Evolutionary conservation across 2,329 filamentous ascomycete species (phyloP).

Genomic region (Alternaria consortialis): DNA sequence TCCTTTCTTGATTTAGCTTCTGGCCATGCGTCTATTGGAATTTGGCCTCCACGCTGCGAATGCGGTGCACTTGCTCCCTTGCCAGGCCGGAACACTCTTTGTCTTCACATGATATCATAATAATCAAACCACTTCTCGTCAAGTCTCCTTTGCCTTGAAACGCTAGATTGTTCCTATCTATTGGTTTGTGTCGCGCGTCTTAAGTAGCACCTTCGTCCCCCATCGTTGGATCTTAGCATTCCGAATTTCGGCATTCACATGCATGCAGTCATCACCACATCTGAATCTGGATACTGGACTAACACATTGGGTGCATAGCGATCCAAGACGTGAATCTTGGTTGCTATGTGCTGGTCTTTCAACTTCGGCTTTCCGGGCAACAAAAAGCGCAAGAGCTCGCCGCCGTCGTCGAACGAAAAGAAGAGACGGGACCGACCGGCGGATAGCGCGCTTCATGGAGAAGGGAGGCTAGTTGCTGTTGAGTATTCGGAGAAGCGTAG

Average conservation of each 20-base stretch:
- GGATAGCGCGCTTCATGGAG: conserved; percentile 34
- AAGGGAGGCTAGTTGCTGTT: conserved; percentile 33
- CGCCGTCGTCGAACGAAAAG: conserved; percentile 40
- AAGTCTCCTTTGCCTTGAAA: conserved; percentile 39
- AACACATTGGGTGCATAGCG: conserved; percentile 37
- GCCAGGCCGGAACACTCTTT: conserved; percentile 29
- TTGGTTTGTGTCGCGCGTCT: conserved; percentile 34
- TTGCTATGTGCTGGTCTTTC: conserved; percentile 52
- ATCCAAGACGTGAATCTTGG: conserved; percentile 33
- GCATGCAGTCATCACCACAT: conserved; percentile 27
- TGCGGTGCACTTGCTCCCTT: conserved; percentile 37
- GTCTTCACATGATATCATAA: conserved; percentile 47
- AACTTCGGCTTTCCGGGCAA: conserved; percentile 42
- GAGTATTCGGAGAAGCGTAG: conserved; percentile 45
- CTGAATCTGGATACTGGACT: conserved; percentile 23
- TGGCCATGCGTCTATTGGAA: conserved; percentile 49
- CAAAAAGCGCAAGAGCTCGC: conserved; percentile 41
- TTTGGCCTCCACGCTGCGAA: conserved; percentile 40
- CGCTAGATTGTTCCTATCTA: conserved; percentile 26
- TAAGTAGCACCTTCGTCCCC: conserved; percentile 44
- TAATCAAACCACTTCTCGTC: conserved; percentile 29
- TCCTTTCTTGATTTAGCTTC: conserved; percentile 49
- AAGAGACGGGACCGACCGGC: conserved; percentile 40
- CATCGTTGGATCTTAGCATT: conserved; percentile 33
- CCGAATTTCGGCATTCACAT: conserved; percentile 42